A percentile compares a stretch with the other conserved stretches of the same genome.
Evolutionary conservation across 306 rosid genomes (phyloP).

Genomic region (Glycine tomentella): DNA sequence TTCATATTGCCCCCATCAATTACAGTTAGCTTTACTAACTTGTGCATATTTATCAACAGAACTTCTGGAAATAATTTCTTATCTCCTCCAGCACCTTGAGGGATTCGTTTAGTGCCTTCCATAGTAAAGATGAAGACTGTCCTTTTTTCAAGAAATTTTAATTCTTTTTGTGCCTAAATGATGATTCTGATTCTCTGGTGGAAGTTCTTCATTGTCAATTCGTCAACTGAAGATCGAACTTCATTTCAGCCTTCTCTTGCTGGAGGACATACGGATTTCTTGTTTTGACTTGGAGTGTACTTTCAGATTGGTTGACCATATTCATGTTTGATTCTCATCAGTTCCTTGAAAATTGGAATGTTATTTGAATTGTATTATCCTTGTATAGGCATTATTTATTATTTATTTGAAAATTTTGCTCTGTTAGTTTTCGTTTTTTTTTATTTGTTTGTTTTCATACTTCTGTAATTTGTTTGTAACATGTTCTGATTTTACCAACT

Average conservation of each 20-base stretch:
- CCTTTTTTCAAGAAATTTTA: slow-evolving; percentile 39
- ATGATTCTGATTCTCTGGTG: slow-evolving; percentile 45
- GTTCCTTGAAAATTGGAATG: slow-evolving; percentile 42
- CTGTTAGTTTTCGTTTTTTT: neutral
- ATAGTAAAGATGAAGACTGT: slow-evolving; percentile 38
- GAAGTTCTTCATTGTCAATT: slow-evolving; percentile 42
- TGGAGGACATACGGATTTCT: neutral
- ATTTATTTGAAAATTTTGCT: slow-evolving; percentile 33
- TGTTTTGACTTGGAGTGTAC: slow-evolving; percentile 8
- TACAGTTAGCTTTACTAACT: slow-evolving; percentile 44
- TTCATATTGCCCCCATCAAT: slow-evolving; percentile 15
- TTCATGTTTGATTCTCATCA: slow-evolving; percentile 33
- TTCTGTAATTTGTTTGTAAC: slow-evolving; percentile 32
- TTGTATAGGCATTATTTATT: slow-evolving; percentile 53
- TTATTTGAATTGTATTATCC: slow-evolving; percentile 46
- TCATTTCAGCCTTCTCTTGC: slow-evolving; percentile 25
- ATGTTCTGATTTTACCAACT: neutral
- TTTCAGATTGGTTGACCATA: slow-evolving; percentile 45
- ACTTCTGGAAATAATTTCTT: slow-evolving; percentile 68
- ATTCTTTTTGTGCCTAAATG: slow-evolving; percentile 22
- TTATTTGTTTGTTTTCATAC: neutral
- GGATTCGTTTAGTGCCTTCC: slow-evolving; percentile 29
- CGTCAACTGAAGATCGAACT: slow-evolving; percentile 48
- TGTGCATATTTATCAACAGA: slow-evolving; percentile 56
- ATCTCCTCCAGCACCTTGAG: slow-evolving; percentile 68